Base-by-base conservation (phyloP, 1,139 yeast species). In the Geotrichum bryndzae region DNA sequence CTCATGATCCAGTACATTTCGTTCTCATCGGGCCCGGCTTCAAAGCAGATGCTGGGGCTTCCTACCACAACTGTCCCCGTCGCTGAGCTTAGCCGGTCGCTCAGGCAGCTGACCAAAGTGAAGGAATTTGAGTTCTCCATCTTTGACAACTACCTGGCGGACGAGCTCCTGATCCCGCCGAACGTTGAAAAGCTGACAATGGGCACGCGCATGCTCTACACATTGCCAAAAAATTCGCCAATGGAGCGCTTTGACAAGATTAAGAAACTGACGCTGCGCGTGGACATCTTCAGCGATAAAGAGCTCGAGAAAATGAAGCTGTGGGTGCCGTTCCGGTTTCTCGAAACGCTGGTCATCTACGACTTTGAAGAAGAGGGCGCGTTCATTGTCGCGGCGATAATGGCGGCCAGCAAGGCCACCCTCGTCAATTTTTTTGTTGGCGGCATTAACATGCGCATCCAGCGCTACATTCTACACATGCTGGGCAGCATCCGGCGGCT, bases 101-200 rank as follows among this genome's bases (percentile, higher is more conserved):
- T 51, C 23, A 29, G 45, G 22, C 31, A 15, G 15, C 23, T 51
- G 22, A 29, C 15, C 18, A 18, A 29, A 15, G 38, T 51, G 41
- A 51, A 51, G 35, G 54, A 51, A 15, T 51, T 29, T 33, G 54
- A 51, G 35, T 33, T 51, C 22, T 51, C 54, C 13, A 51, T 51
- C 25, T 51, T 51, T 27, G 54, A 51, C 7, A 29, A 51, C 25
- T 51, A 51, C 18, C 45, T 29, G 41, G 18, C 38, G 1, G 54
- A 51, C 41, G 25, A 51, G 8, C 35, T 29, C 35, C 6, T 29
- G 31, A 18, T 51, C 38, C 38, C 38, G 25, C 54, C 54, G n/a
- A 51, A 51, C 10, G 54, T 51, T 27, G 54, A 51, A 15, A 51
- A 33, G 38, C 23, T 51, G 18, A 51, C 54, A 7, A 33, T 33